Base-by-base conservation (phyloP, 75 land plant genomes). In the Picea sitchensis region DNA sequence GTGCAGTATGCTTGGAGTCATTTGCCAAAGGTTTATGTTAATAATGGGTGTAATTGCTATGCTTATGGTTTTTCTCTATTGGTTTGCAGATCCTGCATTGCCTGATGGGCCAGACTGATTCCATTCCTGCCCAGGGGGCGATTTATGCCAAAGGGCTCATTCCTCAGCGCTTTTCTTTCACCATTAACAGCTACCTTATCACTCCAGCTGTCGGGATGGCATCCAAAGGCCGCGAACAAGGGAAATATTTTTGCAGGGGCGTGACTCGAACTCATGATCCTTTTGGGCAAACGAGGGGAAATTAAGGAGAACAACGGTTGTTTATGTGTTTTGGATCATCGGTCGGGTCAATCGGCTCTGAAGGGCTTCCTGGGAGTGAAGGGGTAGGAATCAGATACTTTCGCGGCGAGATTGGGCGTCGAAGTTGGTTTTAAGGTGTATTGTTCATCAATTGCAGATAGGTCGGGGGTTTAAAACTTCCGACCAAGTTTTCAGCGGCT, bases 301-400 rank as follows among this genome's bases (percentile, higher is more conserved):
- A 71, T 36, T 38, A 12, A 7, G 21, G 73, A 13, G 44, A 71
- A 38, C 20, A 71, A 11, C 9, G 13, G 54, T 15, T 69, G 54
- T 41, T 69, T 20, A 38, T n/a, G 47, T 41, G 73, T 41, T 36
- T 69, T 69, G 51, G 73, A 41, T 41, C 73, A 36, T 4, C 72
- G 72, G 36, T 68, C 72, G 2, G 38, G 38, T 36, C 38, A 2
- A 36, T 36, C 38, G 38, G 38, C 2, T 36, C 38, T 36, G 38
- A 36, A 36, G 47, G 41, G 72, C 17, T 68, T 68, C 17, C 6
- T 38, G 31, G 20, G 15, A 36, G 38, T 41, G 20, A 41, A 68
- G 36, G 72, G 47, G 17, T 41, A 68, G 41, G 72, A 68, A 36
- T 68, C 72, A 20, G 72, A 36, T 38, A 41, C 72, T 68, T 68